Percentiles rank a stretch among this genome's conserved stretches.
phyloP scores from a whole-genome alignment of 2,329 filamentous ascomycete genomes.

The Hypomyces perniciosus region DNA sequence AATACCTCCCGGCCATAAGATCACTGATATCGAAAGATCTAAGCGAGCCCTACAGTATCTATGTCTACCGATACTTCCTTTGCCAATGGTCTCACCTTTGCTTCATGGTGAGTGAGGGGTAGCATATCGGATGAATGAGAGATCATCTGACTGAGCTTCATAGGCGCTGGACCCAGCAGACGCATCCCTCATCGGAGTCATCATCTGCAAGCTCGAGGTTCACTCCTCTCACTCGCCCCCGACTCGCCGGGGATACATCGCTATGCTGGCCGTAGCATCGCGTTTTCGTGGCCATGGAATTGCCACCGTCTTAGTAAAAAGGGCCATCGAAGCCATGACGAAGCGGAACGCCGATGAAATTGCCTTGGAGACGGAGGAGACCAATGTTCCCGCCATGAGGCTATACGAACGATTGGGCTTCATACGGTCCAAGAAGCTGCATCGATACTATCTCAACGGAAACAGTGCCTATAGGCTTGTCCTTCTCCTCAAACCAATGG shows the following conservation, averaged over 20 bases:
- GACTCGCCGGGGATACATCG: slow-evolving; percentile 85
- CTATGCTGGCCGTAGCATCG: slow-evolving; percentile 90
- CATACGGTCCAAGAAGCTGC: slow-evolving; percentile 82
- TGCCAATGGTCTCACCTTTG: slow-evolving; percentile 98
- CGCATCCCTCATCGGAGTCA: slow-evolving; percentile 71
- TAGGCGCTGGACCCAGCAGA: slow-evolving; percentile 57
- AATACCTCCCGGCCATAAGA: slow-evolving; percentile 78
- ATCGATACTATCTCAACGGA: slow-evolving; percentile 94
- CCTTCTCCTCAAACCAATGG: slow-evolving; percentile 61
- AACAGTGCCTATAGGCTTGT: slow-evolving; percentile 90
- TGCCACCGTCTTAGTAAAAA: slow-evolving; percentile 79
- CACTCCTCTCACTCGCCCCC: slow-evolving; percentile 74
- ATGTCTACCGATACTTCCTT: slow-evolving; percentile 96
- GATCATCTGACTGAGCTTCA: slow-evolving; percentile 7
- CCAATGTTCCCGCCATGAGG: slow-evolving; percentile 82
- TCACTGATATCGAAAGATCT: slow-evolving; percentile 92
- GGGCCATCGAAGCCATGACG: slow-evolving; percentile 88
- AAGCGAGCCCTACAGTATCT: slow-evolving; percentile 98
- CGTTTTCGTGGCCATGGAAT: slow-evolving; percentile 78
- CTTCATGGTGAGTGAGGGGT: slow-evolving; percentile 62
- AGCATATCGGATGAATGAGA: not conserved
- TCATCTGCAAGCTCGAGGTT: slow-evolving; percentile 89
- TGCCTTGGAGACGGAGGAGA: slow-evolving; percentile 92
- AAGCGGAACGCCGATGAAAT: slow-evolving; percentile 83
- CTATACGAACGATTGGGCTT: slow-evolving; percentile 93